Evolutionary conservation across 225 moss, liverwort and hornwort species (phyloP), one percentile per base, ranked within the genome.

Genomic region (Polytrichum commune): DNA sequence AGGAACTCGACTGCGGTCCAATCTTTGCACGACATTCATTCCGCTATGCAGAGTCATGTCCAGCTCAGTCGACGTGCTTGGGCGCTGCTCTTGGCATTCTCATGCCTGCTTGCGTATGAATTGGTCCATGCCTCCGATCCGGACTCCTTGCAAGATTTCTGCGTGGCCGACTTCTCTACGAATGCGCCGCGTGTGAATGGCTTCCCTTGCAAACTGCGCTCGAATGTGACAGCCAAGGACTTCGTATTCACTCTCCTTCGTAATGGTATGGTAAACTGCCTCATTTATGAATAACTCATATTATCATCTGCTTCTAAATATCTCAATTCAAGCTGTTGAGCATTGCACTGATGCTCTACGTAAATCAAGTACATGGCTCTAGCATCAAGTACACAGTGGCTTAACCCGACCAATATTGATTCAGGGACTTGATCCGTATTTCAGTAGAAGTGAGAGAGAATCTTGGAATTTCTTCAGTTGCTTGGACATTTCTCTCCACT

Each of bases 121-220:
- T 4, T 28, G 68, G 68, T 68, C 2, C n/a, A 53, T 32, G 70
- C 70, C 2, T 58, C 70, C 8, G 70, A 71, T 28, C 8, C 70
- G 4, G 60, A 71, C 18, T 60, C 28, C 1, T 38, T 71, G 20
- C 70, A 71, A 26, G 70, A 71, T 55, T 71, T 71, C 60, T 60
- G 60, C 6, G 60, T 71, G 58, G 70, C 70, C 1, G n/a, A 71
- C 29, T 24, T 71, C 9, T 62, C 62, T 9, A 2, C 58, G 5
- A 62, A 24, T 7, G 60, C 32, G 4, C 22, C 33, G 18, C 32
- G 9, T 19, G 38, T 46, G 38, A 60, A 58, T 22, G 70, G 70
- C 10, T 29, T 8, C 2, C 58, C 70, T 9, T 71, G 60, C 57
- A 58, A 19, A 24, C 16, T 25, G 54, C 30, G 60, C 28, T n/a